Conservation (phyloP, 2,329 filamentous ascomycete species). For the Cytospora piceae region DNA sequence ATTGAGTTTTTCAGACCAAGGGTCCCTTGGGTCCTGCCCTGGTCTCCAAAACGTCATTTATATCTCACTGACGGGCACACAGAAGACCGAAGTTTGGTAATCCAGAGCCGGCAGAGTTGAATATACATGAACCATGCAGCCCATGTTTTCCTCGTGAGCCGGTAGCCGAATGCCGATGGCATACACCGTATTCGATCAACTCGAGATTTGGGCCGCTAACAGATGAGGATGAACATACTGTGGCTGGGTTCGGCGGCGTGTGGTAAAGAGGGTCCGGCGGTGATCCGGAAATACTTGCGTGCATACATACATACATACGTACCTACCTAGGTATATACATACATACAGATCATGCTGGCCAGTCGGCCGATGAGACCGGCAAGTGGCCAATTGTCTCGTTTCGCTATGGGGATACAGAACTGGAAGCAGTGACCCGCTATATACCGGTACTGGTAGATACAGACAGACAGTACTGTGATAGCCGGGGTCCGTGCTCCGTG, state of each 20-base stretch:
- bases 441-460: no score
- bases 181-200: not conserved
- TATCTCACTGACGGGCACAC: not conserved
- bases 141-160: not conserved
- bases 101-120: not conserved
- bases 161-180: not conserved
- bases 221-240: not conserved
- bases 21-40: not conserved
- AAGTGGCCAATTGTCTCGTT: not conserved
- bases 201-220: not conserved
- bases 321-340: no score
- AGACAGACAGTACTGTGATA: not conserved
- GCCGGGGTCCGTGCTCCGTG: not conserved
- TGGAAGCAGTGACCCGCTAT: not conserved
- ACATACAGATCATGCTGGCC: no score
- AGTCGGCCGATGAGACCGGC: not conserved
- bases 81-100: not conserved
- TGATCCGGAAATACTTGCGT: not conserved
- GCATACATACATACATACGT: no score
- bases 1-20: not conserved
- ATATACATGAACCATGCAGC: not conserved
- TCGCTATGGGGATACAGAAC: not conserved
- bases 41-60: not conserved
- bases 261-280: not conserved
- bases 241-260: not conserved